A percentile compares a stretch with the other conserved stretches of the same genome.
Evolutionary conservation across 2,329 filamentous ascomycete genomes (phyloP).

Genomic region (Penicillium capsulatum): DNA sequence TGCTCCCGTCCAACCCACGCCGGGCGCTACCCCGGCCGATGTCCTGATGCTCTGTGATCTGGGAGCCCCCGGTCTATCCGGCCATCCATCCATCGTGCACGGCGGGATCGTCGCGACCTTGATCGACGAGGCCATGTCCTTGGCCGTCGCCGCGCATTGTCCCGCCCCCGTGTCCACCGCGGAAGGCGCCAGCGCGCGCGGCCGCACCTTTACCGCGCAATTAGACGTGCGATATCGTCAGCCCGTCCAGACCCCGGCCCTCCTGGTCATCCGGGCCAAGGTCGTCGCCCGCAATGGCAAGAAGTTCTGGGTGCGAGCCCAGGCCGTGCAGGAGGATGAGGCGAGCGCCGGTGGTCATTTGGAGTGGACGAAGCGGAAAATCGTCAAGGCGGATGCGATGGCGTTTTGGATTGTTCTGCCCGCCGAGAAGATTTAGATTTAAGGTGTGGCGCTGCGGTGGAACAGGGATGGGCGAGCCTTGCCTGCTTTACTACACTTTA

Average conservation of each 20-base stretch:
- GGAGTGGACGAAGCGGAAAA: slow-evolving; percentile 32
- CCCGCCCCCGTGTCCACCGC: slow-evolving; percentile 3
- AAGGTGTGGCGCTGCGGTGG: too few species aligned
- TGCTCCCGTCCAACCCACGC: slow-evolving; percentile 21
- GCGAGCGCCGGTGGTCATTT: slow-evolving; percentile 26
- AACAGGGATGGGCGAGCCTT: too few species aligned
- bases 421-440: slow-evolving; percentile 27
- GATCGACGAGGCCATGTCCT: slow-evolving; percentile 45
- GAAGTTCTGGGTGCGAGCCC: slow-evolving; percentile 42
- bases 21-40: slow-evolving; percentile 31
- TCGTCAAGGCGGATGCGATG: slow-evolving; percentile 39
- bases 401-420: slow-evolving; percentile 39
- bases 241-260: slow-evolving; percentile 35
- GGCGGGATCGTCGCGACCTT: slow-evolving; percentile 41
- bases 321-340: slow-evolving; percentile 38
- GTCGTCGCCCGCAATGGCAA: slow-evolving; percentile 35
- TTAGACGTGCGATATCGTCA: slow-evolving; percentile 41
- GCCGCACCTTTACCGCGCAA: slow-evolving; percentile 38
- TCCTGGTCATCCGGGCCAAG: slow-evolving; percentile 36
- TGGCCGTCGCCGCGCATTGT: slow-evolving; percentile 34
- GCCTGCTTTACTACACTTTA: too few species aligned
- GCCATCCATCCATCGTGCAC: slow-evolving; percentile 39
- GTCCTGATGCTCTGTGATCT: slow-evolving; percentile 37
- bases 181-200: slow-evolving; percentile 22
- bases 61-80: slow-evolving; percentile 34